These are phyloP conservation scores for Colletotrichum sp. DNA, from an alignment of 2,329 filamentous ascomycete species.

Conservation along the genomic window DNA sequence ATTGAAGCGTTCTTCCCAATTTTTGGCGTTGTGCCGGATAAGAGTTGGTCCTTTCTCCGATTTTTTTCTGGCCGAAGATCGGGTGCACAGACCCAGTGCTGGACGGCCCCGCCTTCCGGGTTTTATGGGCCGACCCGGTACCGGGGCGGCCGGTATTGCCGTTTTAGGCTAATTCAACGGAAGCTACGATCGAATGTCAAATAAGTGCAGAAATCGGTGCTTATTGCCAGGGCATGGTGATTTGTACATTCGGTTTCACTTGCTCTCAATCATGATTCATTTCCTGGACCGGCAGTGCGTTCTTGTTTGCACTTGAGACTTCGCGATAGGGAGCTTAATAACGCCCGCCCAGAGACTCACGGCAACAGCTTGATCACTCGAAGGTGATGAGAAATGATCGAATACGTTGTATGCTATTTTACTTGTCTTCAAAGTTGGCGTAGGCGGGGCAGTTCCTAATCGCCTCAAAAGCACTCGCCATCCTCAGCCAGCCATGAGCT, in stretches of 20 bases:
- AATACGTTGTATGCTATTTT: fast-evolving
- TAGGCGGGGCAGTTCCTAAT: background rate
- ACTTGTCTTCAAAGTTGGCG: too few species aligned
- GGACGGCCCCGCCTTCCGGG: background rate
- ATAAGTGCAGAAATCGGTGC: background rate
- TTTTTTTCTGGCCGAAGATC: background rate
- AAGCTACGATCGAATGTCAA: background rate
- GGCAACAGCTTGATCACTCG: background rate
- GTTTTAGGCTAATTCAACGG: background rate
- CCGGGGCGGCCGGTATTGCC: background rate
- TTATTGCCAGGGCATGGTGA: background rate
- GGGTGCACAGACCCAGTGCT: background rate
- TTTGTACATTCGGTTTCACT: background rate
- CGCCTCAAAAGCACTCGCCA: too few species aligned
- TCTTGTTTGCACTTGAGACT: background rate
- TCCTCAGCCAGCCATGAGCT: background rate
- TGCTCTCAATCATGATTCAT: background rate
- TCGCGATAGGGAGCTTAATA: background rate
- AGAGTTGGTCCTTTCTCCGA: conserved; percentile 9
- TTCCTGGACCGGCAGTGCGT: background rate
- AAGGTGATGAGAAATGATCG: too few species aligned
- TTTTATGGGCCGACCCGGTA: background rate
- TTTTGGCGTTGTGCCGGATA: conserved; percentile 22
- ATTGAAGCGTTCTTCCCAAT: conserved; percentile 1
- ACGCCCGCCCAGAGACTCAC: background rate